A percentile compares a stretch with the other conserved stretches of the same genome.
Conservation (phyloP, 352 stramenopile species). For the Detonula confervacea region DNA sequence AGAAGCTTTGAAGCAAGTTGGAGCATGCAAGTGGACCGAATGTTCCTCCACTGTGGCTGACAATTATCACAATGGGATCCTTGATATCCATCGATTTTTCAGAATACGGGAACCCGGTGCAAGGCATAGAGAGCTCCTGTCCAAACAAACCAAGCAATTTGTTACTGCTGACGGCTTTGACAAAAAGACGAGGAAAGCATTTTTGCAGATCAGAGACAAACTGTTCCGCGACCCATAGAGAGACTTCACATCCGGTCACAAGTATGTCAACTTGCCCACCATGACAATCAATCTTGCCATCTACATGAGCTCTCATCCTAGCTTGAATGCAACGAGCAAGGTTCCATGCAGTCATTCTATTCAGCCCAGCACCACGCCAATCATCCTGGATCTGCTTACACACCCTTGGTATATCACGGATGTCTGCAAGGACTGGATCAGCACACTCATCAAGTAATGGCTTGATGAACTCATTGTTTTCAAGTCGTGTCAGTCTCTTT, state of each 20-base stretch:
- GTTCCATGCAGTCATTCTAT: slow-evolving; percentile 78
- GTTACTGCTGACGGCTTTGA: slow-evolving; percentile 76
- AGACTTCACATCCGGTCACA: slow-evolving; percentile 82
- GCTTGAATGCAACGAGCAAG: slow-evolving; percentile 62
- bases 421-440: slow-evolving; percentile 70
- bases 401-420: slow-evolving; percentile 71
- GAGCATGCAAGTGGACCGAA: slow-evolving; percentile 81
- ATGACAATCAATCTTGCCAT: slow-evolving; percentile 45
- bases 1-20: slow-evolving; percentile 80
- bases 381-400: slow-evolving; percentile 74
- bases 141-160: slow-evolving; percentile 84
- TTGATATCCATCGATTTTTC: slow-evolving; percentile 68
- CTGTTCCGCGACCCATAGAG: slow-evolving; percentile 81
- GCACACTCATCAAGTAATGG: slow-evolving; percentile 47
- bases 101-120: slow-evolving; percentile 72
- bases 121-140: slow-evolving; percentile 78
- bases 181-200: slow-evolving; percentile 73
- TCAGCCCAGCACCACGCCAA: slow-evolving; percentile 63
- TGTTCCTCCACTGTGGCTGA: slow-evolving; percentile 79
- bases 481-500: slow-evolving; percentile 28
- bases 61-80: slow-evolving; percentile 84
- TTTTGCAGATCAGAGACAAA: slow-evolving; percentile 84
- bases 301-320: slow-evolving; percentile 53
- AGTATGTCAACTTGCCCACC: slow-evolving; percentile 69
- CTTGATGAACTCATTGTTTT: slow-evolving; percentile 71